Base-by-base conservation (phyloP, 768 basidiomycete species). In the Cystofilobasidium macerans region DNA sequence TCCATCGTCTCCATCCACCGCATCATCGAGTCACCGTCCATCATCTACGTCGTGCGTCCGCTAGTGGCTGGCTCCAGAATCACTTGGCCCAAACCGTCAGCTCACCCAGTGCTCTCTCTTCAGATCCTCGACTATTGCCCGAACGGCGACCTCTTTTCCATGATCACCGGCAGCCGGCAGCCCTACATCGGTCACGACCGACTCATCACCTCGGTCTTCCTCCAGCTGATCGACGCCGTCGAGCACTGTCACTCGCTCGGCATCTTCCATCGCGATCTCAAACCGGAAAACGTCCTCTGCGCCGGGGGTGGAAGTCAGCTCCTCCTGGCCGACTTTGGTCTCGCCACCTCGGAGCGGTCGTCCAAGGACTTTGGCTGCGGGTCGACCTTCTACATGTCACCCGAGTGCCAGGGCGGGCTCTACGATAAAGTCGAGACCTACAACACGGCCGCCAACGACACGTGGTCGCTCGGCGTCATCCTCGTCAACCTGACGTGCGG, bases 251-350 rank as follows among this genome's bases (percentile, higher is more conserved):
- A 99, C 76, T 82, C 83, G 24, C 79, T 88, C 57, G 89, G 89
- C 53, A 90, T 99, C 72, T 94, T 88, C 78, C 94, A 98, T 75
- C 88, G 94, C 53, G 94, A 98, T 75, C 79, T 99, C 73, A 99
- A 98, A 80, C 94, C 94, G 6, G 94, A 99, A 79, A 95, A 75
- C 70, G 72, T 75, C 24, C 66, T 67, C 22, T 56, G 59, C 53
- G 18, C 40, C 4, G 28, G 28, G 24, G 36, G 28, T 26, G 60
- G 60, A 14, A 35, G 22, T 16, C 38, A 54, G 8, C 40, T 74
- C 3, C 69, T 69, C 14, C 71, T 77, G 28, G 76, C 74, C 58
- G 76, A 77, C 69, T 77, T 77, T 69, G 76, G 76, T 18, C 62
- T 77, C 3, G 73, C 75, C 8, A 76, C 76, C 6, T 71, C 71